Base-by-base conservation (phyloP, 805 yeast genomes). In the Saccharomycopsis javanensis region DNA sequence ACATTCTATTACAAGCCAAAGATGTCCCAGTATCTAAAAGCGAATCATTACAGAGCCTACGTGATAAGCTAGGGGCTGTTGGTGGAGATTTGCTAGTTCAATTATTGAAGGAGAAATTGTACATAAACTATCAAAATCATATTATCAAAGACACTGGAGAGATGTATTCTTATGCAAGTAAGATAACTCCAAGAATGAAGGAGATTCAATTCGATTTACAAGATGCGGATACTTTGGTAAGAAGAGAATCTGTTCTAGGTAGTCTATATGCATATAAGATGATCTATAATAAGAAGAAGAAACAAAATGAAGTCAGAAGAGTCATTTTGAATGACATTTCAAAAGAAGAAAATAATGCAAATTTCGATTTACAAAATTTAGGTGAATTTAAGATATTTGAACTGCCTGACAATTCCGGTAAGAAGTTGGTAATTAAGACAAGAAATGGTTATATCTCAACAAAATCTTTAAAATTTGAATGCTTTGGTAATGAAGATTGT, bases 51-150 rank as follows among this genome's bases (percentile, higher is more conserved):
- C 57, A 51, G 0, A 61, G 78, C 0, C 68, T 91, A 20, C 72
- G 77, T 50, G 71, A 72, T 1, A 76, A 72, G 53, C 71, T 91
- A 18, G 88, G 88, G 0, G 62, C 55, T 0, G 63, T 72, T 1
- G 97, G 97, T 1, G 89, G 89, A 0, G 67, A 75, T 0, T 67
- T 86, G 18, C 71, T 92, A 11, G 68, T 67, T 0, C 59, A 75
- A 0, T 80, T 79, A 0, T 60, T 90, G 0, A 62, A 63, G 1
- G 57, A 72, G 0, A 65, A 69, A 1, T 45, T 69, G 2, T 75
- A 64, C 57, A 4, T 42, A 3, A n/a, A 42, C 16, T 13, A 20
- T 25, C 7, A 42, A 20, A 20, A 20, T 8, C 48, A 42, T n/a
- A 8, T 42, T 18, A 20, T 42, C 3, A 42, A 42, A 20, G 51